phyloP scores from a whole-genome alignment of 1,139 yeast genomes.

The Candida pseudoviswanathii region DNA sequence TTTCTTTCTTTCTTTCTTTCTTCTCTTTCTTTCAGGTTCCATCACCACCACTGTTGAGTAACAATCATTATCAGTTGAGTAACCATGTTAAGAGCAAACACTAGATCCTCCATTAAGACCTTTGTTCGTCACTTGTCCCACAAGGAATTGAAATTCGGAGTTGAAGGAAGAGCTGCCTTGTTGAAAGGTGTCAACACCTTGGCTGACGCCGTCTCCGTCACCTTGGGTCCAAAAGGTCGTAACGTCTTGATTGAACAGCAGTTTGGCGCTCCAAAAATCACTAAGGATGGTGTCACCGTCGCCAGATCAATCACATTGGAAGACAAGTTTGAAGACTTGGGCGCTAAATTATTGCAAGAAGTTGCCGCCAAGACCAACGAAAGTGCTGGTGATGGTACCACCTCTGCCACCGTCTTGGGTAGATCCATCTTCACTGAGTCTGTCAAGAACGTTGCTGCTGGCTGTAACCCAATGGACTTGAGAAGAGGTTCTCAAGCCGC shows the following conservation, averaged over 20 bases:
- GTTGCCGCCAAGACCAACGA: conserved; percentile 98
- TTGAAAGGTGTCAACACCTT: conserved; percentile 94
- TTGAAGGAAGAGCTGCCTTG: conserved; percentile 97
- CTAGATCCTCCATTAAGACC: conserved; percentile 47
- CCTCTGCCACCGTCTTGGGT: conserved; percentile 96
- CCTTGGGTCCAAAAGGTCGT: conserved; percentile 98
- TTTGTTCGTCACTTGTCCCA: conserved; percentile 70
- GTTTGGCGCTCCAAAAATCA: conserved; percentile 96
- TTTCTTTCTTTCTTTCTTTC: background rate
- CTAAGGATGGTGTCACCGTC: conserved; percentile 99
- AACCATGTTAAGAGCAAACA: conserved; percentile 56
- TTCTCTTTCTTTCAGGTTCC: background rate
- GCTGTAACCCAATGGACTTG: conserved; percentile 99
- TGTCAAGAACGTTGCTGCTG: conserved; percentile 98
- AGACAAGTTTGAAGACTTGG: conserved; percentile 95
- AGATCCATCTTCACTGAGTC: conserved; percentile 97
- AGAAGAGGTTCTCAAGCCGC: conserved; percentile 99
- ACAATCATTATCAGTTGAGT: too few relatives aligned
- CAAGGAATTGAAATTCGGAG: conserved; percentile 97
- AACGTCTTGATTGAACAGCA: conserved; percentile 96
- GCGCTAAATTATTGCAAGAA: conserved; percentile 95
- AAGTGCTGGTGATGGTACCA: conserved; percentile 99
- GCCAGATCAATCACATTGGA: conserved; percentile 85
- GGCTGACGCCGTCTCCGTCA: conserved; percentile 96
- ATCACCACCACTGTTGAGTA: background rate